Percentiles rank a stretch among this genome's conserved stretches.
These are phyloP conservation scores for Penicillium pancosmium DNA, from an alignment of 495 filamentous ascomycete species.

Conservation along the genomic window DNA sequence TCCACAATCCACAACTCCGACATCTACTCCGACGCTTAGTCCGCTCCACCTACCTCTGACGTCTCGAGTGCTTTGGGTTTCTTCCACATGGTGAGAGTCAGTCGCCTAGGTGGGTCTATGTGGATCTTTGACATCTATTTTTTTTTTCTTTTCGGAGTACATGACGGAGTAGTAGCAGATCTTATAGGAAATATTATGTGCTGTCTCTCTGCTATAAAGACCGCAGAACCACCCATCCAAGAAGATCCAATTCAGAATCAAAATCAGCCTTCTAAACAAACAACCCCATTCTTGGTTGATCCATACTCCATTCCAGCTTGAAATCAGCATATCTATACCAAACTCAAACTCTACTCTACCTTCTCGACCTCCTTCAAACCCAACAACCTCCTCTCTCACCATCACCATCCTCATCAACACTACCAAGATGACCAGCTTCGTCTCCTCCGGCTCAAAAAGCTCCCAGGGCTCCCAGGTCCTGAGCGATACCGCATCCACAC, in stretches of 20 bases:
- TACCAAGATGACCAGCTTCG: conserved; percentile 1
- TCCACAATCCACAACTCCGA: neutral
- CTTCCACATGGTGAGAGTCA: conserved; percentile 14
- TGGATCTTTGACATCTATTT: conserved; percentile 5
- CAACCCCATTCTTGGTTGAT: neutral
- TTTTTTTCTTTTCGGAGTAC: conserved; percentile 18
- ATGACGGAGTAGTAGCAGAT: conserved; percentile 16
- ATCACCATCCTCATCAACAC: neutral
- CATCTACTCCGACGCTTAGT: conserved; percentile 12
- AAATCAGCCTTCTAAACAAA: neutral
- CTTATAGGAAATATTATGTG: neutral
- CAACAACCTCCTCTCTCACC: neutral
- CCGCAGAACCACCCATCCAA: neutral
- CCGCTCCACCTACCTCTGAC: conserved; percentile 14
- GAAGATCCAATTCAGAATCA: neutral
- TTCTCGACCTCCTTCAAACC: neutral
- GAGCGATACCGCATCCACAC: conserved; percentile 26
- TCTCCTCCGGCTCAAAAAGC: neutral
- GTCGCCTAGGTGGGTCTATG: conserved; percentile 22
- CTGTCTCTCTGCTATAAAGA: conserved; percentile 10
- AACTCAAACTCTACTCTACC: neutral
- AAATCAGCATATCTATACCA: neutral
- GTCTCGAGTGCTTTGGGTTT: conserved; percentile 19
- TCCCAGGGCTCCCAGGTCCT: conserved; percentile 19
- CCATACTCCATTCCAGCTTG: neutral